These are phyloP conservation scores for Chaetomiaceae sp. DNA, from an alignment of 2,329 filamentous ascomycete genomes.

Conservation along the genomic window DNA sequence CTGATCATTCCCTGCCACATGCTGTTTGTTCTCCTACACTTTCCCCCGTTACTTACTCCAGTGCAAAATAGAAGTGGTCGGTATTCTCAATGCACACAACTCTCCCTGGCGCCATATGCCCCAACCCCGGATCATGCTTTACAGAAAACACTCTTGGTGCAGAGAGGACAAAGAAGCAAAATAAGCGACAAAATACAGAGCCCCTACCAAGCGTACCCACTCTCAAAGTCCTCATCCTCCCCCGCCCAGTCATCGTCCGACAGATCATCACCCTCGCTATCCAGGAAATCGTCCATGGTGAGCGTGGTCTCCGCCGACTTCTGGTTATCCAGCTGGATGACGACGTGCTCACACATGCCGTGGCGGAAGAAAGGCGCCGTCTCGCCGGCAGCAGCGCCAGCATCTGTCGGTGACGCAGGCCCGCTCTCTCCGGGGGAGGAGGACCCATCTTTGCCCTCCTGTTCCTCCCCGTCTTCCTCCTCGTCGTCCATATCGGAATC, in stretches of 20 bases:
- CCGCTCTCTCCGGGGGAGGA: neutral
- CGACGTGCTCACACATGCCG: conserved; percentile 63
- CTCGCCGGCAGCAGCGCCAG: conserved; percentile 6
- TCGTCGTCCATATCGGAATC: conserved; percentile 40
- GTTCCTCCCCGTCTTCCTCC: conserved; percentile 22
- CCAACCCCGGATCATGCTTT: too few species aligned
- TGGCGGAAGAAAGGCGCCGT: conserved; percentile 38
- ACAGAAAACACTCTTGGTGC: too few species aligned
- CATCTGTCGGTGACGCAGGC: conserved; percentile 6
- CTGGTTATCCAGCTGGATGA: conserved; percentile 69
- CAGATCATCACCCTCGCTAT: conserved; percentile 46
- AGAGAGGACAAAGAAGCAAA: neutral
- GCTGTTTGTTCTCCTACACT: too few species aligned
- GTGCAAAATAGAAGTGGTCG: too few species aligned
- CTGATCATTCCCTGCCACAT: too few species aligned
- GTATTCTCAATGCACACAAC: too few species aligned
- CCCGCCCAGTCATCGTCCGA: conserved; percentile 49
- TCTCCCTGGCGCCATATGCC: too few species aligned
- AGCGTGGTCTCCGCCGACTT: conserved; percentile 63
- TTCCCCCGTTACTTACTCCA: too few species aligned
- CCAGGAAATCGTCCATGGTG: conserved; percentile 65
- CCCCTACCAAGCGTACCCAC: conserved; percentile 22
- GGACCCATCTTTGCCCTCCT: neutral
- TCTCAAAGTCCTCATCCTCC: conserved; percentile 18
- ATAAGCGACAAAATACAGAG: neutral